These are phyloP conservation scores for Pseudognaphalium luteoalbum DNA, from an alignment of 129 eudicot species.

Conservation along the genomic window DNA sequence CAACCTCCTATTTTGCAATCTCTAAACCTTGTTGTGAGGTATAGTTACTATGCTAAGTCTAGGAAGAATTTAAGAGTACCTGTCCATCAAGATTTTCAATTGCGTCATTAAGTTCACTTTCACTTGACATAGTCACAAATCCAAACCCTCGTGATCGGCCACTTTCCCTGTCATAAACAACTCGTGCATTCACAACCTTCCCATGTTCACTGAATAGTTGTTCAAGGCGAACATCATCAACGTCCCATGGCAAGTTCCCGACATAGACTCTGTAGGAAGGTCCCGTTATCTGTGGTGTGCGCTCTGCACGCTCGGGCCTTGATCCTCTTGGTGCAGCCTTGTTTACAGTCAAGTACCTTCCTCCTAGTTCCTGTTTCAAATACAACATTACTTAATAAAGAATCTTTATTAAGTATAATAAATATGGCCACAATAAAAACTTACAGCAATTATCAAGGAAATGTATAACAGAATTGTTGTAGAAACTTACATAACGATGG, in stretches of 20 bases:
- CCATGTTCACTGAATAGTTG: conserved; percentile 84
- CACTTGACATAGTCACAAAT: conserved; percentile 76
- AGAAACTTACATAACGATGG: conserved; percentile 58
- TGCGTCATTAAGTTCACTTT: conserved; percentile 70
- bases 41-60: background rate
- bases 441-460: background rate
- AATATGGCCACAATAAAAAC: background rate
- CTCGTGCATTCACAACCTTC: conserved; percentile 66
- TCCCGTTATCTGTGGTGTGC: conserved; percentile 48
- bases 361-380: conserved; percentile 56
- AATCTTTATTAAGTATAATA: background rate
- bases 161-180: conserved; percentile 71
- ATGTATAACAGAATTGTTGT: background rate
- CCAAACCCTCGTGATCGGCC: conserved; percentile 92
- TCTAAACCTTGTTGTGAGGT: background rate
- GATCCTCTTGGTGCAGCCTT: conserved; percentile 93
- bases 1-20: background rate
- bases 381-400: background rate
- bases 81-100: conserved; percentile 80
- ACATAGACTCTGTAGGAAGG: conserved; percentile 66
- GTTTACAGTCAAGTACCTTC: conserved; percentile 70
- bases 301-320: conserved; percentile 51
- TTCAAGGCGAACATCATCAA: conserved; percentile 67
- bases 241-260: conserved; percentile 88
- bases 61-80: conserved; percentile 40